Evolutionary conservation across 1,284 basidiomycete species (phyloP).

Genomic region (Lentinula novae-zelandiae): DNA sequence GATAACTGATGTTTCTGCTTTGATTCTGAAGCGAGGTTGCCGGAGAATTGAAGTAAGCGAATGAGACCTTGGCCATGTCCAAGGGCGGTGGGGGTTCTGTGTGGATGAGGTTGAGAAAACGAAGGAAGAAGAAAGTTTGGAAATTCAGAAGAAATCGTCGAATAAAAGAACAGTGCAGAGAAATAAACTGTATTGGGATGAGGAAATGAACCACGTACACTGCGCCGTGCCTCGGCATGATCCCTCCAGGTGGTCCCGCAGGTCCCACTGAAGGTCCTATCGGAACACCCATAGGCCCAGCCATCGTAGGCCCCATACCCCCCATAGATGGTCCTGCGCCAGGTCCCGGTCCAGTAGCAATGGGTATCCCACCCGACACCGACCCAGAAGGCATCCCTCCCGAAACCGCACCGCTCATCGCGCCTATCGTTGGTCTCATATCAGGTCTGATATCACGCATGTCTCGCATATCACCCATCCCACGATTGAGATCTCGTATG

Average conservation of each 20-base stretch:
- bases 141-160: too few species aligned
- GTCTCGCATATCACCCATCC: too few species aligned
- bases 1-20: constrained; percentile 52
- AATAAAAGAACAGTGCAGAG: not conserved
- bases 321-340: not conserved
- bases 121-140: not conserved
- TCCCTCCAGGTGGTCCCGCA: too few species aligned
- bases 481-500: not conserved
- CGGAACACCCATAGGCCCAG: too few species aligned
- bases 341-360: not conserved
- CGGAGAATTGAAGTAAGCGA: constrained; percentile 64
- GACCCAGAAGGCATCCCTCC: not conserved
- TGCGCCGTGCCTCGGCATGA: too few species aligned
- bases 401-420: too few species aligned
- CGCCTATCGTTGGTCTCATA: not conserved
- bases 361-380: not conserved
- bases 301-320: too few species aligned
- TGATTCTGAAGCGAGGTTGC: constrained; percentile 49
- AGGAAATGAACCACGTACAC: not conserved
- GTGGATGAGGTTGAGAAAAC: constrained; percentile 6
- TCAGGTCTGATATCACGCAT: not conserved
- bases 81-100: constrained; percentile 25
- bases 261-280: too few species aligned
- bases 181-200: not conserved
- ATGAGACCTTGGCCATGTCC: constrained; percentile 58